These are phyloP conservation scores for Gynochthodes officinalis DNA, from an alignment of 257 asterid species.

Conservation along the genomic window DNA sequence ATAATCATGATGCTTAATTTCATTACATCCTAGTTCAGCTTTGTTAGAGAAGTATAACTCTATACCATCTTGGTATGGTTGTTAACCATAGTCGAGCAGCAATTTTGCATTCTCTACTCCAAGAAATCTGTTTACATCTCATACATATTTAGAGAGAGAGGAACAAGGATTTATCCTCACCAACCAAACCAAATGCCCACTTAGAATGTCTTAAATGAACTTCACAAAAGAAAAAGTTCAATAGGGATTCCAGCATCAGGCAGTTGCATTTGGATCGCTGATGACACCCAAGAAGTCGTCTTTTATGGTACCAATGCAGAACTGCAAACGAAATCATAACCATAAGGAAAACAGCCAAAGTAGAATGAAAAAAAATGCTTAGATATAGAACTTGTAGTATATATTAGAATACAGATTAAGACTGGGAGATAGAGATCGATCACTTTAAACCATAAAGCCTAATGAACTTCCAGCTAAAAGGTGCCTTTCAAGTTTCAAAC, in stretches of 20 bases:
- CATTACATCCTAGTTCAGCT: too few relatives aligned
- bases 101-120: neutral
- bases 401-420: neutral
- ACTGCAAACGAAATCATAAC: conserved; percentile 41
- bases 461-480: neutral
- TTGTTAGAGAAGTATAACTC: neutral
- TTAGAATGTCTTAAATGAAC: neutral
- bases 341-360: neutral
- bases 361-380: neutral
- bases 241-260: conserved; percentile 31
- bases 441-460: neutral
- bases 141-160: neutral
- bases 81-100: too few relatives aligned
- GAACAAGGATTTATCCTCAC: neutral
- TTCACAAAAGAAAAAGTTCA: neutral
- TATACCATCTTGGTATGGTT: neutral
- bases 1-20: too few relatives aligned
- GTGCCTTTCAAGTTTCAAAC: neutral
- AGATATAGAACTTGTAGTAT: neutral
- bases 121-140: neutral
- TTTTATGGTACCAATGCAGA: conserved; percentile 90
- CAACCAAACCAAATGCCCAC: neutral
- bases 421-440: neutral
- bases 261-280: conserved; percentile 79
- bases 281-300: conserved; percentile 96